Evolutionary conservation across 2,329 filamentous ascomycete genomes (phyloP), one percentile per base, ranked within the genome.

Genomic region (Paecilomyces fulvus): DNA sequence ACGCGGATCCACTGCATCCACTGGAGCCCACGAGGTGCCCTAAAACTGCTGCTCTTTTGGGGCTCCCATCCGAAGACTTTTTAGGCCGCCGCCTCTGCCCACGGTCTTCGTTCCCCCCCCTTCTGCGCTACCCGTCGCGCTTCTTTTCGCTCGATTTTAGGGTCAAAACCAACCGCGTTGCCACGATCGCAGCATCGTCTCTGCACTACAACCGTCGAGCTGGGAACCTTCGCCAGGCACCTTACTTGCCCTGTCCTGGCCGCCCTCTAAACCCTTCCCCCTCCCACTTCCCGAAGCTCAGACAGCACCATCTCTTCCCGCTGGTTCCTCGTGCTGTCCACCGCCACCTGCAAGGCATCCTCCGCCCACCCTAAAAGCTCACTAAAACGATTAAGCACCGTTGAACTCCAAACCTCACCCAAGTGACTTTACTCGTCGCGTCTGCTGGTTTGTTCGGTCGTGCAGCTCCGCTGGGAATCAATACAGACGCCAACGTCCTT

Each of bases 341-440:
- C 68, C 67, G 67, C 65, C 68, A 68, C 67, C 61, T 70, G 70
- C 69, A 71, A 67, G 69, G 64, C 67, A 69, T 69, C 64, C 61
- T 64, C 62, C 65, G 61, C 63, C 46, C 63, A 61, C 63, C 65
- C 67, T 68, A 70, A 70, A 63, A 64, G 63, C 61, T 62, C 61
- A 69, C 70, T 72, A 72, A 70, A 60, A 60, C 64, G 60, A 70
- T 72, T 73, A 72, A 73, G 70, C 70, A 71, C 70, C 70, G 37
- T 43, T 43, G 37, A 43, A 43, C 37, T 43, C 25, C 25, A 28
- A 28, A 28, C 25, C 25, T 28, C 11, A 21, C 3, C 21, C 21
- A 21, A 21, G 21, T 21, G 21, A 21, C 21, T 21, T 21, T 21
- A 31, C 51, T 55, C 60, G 57, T 63, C 58, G 55, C 37, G 37